Evolutionary conservation across 2,329 filamentous ascomycete species (phyloP).

Genomic region (Harringtonia lauricola): DNA sequence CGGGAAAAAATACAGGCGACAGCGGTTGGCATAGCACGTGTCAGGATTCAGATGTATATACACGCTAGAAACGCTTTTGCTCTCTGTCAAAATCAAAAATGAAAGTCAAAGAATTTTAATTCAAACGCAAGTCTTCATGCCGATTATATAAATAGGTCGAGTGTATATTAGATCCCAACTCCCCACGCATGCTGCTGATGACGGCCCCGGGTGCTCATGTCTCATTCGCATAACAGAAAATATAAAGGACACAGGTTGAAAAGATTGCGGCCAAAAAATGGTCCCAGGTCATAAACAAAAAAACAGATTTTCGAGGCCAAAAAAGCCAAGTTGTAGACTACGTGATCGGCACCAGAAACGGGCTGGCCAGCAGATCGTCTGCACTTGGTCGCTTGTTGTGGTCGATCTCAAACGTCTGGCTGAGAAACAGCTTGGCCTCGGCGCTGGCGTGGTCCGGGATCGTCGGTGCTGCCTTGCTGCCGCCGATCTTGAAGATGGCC

Average conservation of each 20-base stretch:
- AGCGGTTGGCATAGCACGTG: no score
- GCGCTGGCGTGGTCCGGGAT: conserved; percentile 78
- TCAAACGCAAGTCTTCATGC: conserved; percentile 20
- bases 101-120: no score
- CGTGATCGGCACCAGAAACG: conserved; percentile 67
- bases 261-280: neutral
- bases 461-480: conserved; percentile 73
- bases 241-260: neutral
- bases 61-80: no score
- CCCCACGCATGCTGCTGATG: conserved; percentile 7
- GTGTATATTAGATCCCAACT: conserved; percentile 6
- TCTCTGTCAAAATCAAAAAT: no score
- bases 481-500: conserved; percentile 97
- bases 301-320: neutral
- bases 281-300: neutral
- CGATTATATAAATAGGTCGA: conserved; percentile 24
- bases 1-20: neutral
- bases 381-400: conserved; percentile 86
- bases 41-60: no score
- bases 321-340: neutral
- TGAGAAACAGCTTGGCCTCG: conserved; percentile 74
- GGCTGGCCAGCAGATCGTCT: conserved; percentile 76
- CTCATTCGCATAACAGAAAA: neutral
- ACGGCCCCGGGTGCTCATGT: neutral
- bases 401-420: conserved; percentile 89